Percentiles rank a stretch among this genome's conserved stretches.
These are phyloP conservation scores for Colletotrichum siamense DNA, from an alignment of 2,329 filamentous ascomycete genomes.

Conservation along the genomic window DNA sequence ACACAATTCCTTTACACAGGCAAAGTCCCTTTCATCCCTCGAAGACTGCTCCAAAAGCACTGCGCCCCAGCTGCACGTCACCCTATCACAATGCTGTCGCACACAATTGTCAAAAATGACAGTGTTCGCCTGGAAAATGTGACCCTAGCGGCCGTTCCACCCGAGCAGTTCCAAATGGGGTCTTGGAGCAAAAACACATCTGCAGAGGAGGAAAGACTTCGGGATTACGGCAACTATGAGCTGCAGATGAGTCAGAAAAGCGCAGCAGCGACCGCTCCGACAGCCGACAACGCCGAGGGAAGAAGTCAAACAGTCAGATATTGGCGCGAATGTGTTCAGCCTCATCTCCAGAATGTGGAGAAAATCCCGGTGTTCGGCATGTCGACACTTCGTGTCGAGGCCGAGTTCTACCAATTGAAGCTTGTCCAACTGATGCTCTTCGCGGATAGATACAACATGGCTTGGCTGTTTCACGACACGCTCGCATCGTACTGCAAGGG, in stretches of 20 bases:
- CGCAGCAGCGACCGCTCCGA: background rate
- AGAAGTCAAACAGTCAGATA: background rate
- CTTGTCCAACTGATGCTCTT: background rate
- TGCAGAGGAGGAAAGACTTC: background rate
- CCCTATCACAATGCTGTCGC: background rate
- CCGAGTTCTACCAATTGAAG: background rate
- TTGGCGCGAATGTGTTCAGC: background rate
- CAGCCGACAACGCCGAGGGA: background rate
- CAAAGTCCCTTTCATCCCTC: background rate
- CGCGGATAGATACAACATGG: background rate
- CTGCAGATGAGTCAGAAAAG: background rate
- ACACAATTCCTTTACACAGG: background rate
- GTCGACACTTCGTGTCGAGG: background rate
- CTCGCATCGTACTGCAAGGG: background rate
- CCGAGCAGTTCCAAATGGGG: too few species aligned
- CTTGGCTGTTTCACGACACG: background rate
- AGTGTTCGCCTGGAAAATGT: background rate
- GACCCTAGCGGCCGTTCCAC: too few species aligned
- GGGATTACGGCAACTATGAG: background rate
- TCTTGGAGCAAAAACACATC: too few species aligned
- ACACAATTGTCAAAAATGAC: background rate
- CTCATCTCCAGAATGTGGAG: background rate
- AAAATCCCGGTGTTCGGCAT: slow-evolving; percentile 8
- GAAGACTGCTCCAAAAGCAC: background rate
- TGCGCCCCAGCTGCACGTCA: background rate